Evolutionary conservation across 2,329 filamentous ascomycete species (phyloP).

Genomic region (Xylaria sp.): DNA sequence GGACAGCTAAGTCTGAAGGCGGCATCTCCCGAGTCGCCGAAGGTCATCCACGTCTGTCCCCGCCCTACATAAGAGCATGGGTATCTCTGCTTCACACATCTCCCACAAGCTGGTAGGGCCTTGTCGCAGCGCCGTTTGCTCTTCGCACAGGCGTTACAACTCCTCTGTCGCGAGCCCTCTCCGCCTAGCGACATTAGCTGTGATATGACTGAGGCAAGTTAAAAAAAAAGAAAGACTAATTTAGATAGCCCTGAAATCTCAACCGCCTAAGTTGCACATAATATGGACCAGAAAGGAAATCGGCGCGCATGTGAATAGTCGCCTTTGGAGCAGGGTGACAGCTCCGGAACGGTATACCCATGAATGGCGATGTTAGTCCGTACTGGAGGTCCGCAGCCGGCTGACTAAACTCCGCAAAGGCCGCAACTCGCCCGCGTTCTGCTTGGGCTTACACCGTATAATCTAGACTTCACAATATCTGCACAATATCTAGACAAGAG

Average conservation of each 20-base stretch:
- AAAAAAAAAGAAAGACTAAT: neutral
- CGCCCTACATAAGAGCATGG: conserved; percentile 54
- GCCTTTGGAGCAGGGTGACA: neutral
- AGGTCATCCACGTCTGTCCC: conserved; percentile 23
- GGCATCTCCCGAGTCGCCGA: conserved; percentile 46
- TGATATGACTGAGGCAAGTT: neutral
- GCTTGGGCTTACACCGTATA: neutral
- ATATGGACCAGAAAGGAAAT: neutral
- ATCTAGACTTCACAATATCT: neutral
- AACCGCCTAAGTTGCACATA: neutral
- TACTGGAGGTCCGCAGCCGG: conserved; percentile 39
- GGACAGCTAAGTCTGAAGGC: conserved; percentile 46
- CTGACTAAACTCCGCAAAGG: conserved; percentile 33
- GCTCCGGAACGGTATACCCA: neutral
- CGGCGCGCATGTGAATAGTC: neutral
- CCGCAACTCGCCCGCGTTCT: neutral
- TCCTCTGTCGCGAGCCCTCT: conserved; percentile 60
- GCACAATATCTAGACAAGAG: neutral
- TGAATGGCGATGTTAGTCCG: conserved; percentile 11
- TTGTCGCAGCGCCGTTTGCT: conserved; percentile 63
- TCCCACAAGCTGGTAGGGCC: conserved; percentile 55
- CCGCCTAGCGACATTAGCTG: conserved; percentile 31
- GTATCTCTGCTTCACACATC: conserved; percentile 57
- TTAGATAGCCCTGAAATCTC: neutral
- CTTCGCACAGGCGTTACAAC: conserved; percentile 61